Evolutionary conservation across 495 filamentous ascomycete genomes (phyloP).

Genomic region (Aspergillus egyptiacus): DNA sequence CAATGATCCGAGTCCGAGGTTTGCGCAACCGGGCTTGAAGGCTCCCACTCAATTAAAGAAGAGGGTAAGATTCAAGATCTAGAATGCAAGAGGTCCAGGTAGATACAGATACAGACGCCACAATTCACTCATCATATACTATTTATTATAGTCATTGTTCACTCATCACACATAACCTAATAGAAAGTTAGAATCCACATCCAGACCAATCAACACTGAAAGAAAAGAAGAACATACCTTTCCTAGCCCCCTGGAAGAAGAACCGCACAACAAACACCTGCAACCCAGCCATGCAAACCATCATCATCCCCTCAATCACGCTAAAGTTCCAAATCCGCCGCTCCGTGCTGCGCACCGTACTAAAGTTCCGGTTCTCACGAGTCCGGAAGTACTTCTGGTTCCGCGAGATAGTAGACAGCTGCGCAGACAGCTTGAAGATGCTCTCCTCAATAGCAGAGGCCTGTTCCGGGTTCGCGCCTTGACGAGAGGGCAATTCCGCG

Average conservation of each 20-base stretch:
- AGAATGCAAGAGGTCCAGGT: neutral
- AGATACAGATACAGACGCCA: conserved; percentile 4
- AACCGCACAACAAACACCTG: conserved; percentile 98
- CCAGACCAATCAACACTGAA: neutral
- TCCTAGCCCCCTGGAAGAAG: conserved; percentile 92
- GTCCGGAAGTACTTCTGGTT: conserved; percentile 99
- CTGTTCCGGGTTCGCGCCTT: conserved; percentile 88
- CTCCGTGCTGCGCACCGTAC: conserved; percentile 95
- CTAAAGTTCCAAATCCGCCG: conserved; percentile 95
- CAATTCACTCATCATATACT: conserved; percentile 17
- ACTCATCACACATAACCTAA: conserved; percentile 33
- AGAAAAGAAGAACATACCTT: conserved; percentile 46
- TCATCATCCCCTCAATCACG: conserved; percentile 83
- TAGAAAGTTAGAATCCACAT: conserved; percentile 1
- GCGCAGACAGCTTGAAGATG: conserved; percentile 88
- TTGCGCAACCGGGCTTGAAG: too few species aligned
- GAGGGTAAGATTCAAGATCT: neutral
- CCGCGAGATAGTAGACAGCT: conserved; percentile 90
- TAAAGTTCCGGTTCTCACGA: conserved; percentile 97
- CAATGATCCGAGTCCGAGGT: too few species aligned
- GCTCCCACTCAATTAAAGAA: neutral
- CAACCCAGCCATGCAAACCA: conserved; percentile 91
- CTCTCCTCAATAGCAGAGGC: conserved; percentile 88
- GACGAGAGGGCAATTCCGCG: conserved; percentile 76
- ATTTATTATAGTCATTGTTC: conserved; percentile 34